Base-by-base conservation (phyloP, 2,329 filamentous ascomycete genomes). In the Metarhizium brunneum region DNA sequence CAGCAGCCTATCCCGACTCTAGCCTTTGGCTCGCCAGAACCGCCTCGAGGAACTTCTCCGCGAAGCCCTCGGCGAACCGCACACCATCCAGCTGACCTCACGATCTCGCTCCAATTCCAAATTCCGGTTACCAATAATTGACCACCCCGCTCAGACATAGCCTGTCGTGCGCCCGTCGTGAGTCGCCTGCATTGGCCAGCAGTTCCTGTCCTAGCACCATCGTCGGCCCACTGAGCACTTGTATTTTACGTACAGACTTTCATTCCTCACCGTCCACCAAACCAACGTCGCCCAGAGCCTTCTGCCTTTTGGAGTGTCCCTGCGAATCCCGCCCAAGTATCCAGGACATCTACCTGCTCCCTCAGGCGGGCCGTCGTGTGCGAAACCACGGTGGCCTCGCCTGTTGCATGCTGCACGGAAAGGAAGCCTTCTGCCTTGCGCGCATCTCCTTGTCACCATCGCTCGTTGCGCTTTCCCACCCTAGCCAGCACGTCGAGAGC, bases 191-290 rank as follows among this genome's bases (percentile, higher is more conserved):
- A 67, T 68, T 69, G 67, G 64, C 60, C 62, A 61, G 59, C 55
- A 57, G 55, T 53, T 54, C 59, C 50, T 57, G 42, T 51, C 58
- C 29, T 54, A 38, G 30, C 58, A 60, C 61, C 57, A 60, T 61
- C 55, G 50, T 60, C 58, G 66, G 64, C 66, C 68, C 68, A 67
- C 66, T 56, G 62, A 63, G 63, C 63, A 64, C 64, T 59, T 67
- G 63, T 57, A 57, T 66, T 68, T 70, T 69, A 70, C 68, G 67
- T 70, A 70, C 69, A 64, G 61, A 56, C 60, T 61, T 56, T 53
- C 51, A 58, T 54, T 51, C 56, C 51, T 52, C 50, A 50, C 56
- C 51, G 18, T 36, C 35, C 47, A 30, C 47, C 50, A 30, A 25
- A 16, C 38, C 8, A 11, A 5, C 38, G 8, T 52, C 30, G 18